A percentile compares a stretch with the other conserved stretches of the same genome.
phyloP scores from a whole-genome alignment of 768 basidiomycete species.

The Chalciporus chontae region DNA sequence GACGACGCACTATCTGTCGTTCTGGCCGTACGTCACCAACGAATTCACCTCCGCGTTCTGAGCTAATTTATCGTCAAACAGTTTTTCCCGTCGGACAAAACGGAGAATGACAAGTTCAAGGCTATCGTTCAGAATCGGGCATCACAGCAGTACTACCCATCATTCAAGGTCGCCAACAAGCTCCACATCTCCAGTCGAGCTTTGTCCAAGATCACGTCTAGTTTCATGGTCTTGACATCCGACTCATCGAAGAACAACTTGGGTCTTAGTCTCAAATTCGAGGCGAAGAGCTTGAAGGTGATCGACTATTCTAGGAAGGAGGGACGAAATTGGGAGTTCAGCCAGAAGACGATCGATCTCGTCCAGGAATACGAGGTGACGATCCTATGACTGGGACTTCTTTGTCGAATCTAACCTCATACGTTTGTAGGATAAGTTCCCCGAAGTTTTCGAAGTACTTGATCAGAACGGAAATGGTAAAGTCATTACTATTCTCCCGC shows the following conservation, averaged over 20 bases:
- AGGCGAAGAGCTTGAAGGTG: constrained; percentile 90
- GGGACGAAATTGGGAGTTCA: constrained; percentile 88
- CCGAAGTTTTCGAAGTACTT: constrained; percentile 74
- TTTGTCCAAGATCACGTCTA: constrained; percentile 88
- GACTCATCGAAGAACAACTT: constrained; percentile 84
- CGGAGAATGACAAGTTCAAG: constrained; percentile 79
- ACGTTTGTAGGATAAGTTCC: constrained; percentile 60
- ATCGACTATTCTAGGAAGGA: constrained; percentile 87
- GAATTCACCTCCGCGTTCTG: not conserved
- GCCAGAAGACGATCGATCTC: constrained; percentile 77
- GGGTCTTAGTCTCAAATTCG: constrained; percentile 94
- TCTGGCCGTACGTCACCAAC: constrained; percentile 62
- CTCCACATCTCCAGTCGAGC: constrained; percentile 75
- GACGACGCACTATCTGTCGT: constrained; percentile 73
- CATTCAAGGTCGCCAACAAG: constrained; percentile 73
- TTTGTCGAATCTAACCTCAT: not conserved
- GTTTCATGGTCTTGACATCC: constrained; percentile 79
- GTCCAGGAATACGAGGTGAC: constrained; percentile 79
- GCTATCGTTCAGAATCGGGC: constrained; percentile 50
- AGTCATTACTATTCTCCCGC: not conserved
- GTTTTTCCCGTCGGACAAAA: constrained; percentile 85
- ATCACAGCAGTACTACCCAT: constrained; percentile 65
- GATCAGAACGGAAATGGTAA: constrained; percentile 72
- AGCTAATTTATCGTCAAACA: constrained; percentile 26
- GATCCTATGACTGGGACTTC: not conserved